Evolutionary conservation across 345 rosid species (phyloP), one percentile per base, ranked within the genome.

Genomic region (Firmiana major): DNA sequence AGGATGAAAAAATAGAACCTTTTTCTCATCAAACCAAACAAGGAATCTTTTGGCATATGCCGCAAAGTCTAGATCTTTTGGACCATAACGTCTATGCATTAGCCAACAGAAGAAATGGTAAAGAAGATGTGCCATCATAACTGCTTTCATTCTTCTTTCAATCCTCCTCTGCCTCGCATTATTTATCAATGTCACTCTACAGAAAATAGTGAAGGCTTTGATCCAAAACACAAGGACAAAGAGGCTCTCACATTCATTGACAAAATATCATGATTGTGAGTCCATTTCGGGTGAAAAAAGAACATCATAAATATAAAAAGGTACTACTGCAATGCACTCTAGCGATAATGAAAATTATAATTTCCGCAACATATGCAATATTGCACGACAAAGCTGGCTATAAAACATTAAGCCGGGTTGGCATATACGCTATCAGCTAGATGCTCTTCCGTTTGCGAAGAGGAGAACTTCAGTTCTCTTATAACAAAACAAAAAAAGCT

Each of bases 381-480:
- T 28, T 17, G 6, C 66, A 54, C 45, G 68, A 22, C 51, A 57
- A 57, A 54, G 22, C 67, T 11, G 58, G 36, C 42, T 55, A 43
- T 22, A 68, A 28, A 24, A 26, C 17, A 63, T 8, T 5, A 51
- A 43, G 53, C 49, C 46, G 4, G 36, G 34, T 40, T 57, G 69
- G 49, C 48, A 65, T 40, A 64, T 40, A 77, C 11, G 48, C 16
- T 40, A 15, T 58, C 67, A 70, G 24, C 69, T 45, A 67, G 28
- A 76, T 60, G 58, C 66, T 46, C 73, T 57, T 58, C 71, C 5
- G 49, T 53, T 74, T 68, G 49, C 34, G 54, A 28, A 55, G 16
- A 73, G 77, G 80, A 78, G 76, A 84, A 84, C 86, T 75, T 84
- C 69, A 16, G 34, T 79, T 84, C 80, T 58, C 34, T 31, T 31